phyloP scores from a whole-genome alignment of 1,139 yeast species.

The Yamadazyma friedrichii region DNA sequence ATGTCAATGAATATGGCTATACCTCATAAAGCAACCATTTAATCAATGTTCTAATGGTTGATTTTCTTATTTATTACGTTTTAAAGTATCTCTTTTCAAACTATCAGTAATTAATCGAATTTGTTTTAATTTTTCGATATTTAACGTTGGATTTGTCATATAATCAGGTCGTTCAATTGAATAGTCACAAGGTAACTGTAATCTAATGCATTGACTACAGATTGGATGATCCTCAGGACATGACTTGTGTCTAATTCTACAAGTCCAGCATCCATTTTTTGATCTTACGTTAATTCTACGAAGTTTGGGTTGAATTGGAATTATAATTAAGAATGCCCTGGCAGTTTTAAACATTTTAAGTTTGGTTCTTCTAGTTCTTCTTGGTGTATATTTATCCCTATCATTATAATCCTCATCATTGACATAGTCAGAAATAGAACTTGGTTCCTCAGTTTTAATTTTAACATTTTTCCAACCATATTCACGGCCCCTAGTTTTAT shows the following conservation, averaged over 20 bases:
- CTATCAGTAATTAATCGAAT: constrained; percentile 39
- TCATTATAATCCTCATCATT: neutral
- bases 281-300: constrained; percentile 22
- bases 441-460: constrained; percentile 17
- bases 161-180: constrained; percentile 49
- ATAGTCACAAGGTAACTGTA: constrained; percentile 50
- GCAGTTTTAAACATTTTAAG: neutral
- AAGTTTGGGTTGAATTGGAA: neutral
- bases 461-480: too few species aligned
- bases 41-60: too few species aligned
- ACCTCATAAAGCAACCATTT: too few species aligned
- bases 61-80: too few species aligned
- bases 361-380: neutral
- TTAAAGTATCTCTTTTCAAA: constrained; percentile 18
- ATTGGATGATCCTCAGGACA: constrained; percentile 61
- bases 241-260: constrained; percentile 62
- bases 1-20: too few species aligned
- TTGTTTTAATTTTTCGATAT: constrained; percentile 45
- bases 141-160: constrained; percentile 43
- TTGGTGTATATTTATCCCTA: neutral
- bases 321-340: neutral
- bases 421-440: neutral
- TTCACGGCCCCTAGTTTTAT: neutral
- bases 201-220: constrained; percentile 53
- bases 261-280: constrained; percentile 68